phyloP scores from a whole-genome alignment of 2,329 filamentous ascomycete species.

The Penicillium fuscoglaucum region DNA sequence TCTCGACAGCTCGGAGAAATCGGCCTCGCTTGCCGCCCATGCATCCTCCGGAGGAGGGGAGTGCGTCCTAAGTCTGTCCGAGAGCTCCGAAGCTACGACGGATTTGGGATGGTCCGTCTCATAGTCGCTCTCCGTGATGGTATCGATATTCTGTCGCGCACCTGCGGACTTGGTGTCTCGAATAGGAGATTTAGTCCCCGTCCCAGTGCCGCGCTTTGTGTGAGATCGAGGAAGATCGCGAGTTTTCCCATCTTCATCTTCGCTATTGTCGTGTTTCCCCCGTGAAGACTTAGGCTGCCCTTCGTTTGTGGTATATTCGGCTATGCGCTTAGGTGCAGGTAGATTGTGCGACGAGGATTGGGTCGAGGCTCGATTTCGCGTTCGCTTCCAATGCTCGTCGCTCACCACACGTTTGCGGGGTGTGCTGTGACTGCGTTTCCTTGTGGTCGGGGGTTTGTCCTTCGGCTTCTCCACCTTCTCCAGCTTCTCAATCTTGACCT shows the following conservation, averaged over 20 bases:
- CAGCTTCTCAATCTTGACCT: constrained; percentile 25
- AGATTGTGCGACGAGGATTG: constrained; percentile 43
- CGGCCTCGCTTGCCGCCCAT: constrained; percentile 41
- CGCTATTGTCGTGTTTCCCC: constrained; percentile 29
- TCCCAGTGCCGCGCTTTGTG: constrained; percentile 32
- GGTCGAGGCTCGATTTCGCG: constrained; percentile 49
- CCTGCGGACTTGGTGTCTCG: constrained; percentile 26
- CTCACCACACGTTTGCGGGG: constrained; percentile 92
- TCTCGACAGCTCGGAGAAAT: constrained; percentile 43
- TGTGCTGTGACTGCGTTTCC: constrained; percentile 54
- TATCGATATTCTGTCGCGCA: constrained; percentile 21
- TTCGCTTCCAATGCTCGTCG: constrained; percentile 77
- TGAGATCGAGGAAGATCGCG: constrained; percentile 27
- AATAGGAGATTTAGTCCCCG: constrained; percentile 24
- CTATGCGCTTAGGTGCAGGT: constrained; percentile 46
- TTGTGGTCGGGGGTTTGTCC: constrained; percentile 25
- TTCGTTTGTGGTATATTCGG: constrained; percentile 40
- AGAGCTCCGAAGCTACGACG: constrained; percentile 25
- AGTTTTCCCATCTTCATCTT: constrained; percentile 25
- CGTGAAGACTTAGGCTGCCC: constrained; percentile 25
- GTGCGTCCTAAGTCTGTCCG: constrained; percentile 26
- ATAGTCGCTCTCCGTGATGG: constrained; percentile 24
- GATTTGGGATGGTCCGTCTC: constrained; percentile 26
- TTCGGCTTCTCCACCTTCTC: constrained; percentile 20
- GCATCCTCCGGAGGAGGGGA: constrained; percentile 33